Evolutionary conservation across 768 basidiomycete genomes (phyloP), one percentile per base, ranked within the genome.

Genomic region (Clitopilus hobsonii): DNA sequence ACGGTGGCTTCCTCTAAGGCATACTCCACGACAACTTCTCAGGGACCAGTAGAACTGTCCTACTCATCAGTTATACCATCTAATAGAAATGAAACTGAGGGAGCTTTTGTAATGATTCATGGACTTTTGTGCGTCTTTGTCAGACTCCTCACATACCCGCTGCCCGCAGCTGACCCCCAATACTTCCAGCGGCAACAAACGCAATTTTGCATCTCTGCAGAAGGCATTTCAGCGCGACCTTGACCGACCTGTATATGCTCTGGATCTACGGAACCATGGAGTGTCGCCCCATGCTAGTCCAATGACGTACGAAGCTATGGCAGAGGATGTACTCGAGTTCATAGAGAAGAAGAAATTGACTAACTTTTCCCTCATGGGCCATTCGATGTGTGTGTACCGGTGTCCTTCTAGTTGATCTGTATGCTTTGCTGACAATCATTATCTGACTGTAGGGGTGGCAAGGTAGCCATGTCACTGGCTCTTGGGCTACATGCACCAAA

Each of bases 211-310:
- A 5, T 88, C 89, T 0, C 74, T 94, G 13, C 79, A 86, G 1
- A 91, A 88, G 61, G 78, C 81, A 0, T 87, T 95, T 60, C 71
- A 77, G 26, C 70, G 74, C 38, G 79, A 82, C 27, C 70, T 91
- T 2, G 69, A 74, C 10, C 74, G 84, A 53, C 85, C 87, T 2
- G 78, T 94, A 11, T 92, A 91, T 63, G 72, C 84, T 11, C 67
- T 94, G 56, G 65, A 95, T 65, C 75, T 94, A 18, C 78, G 93
- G 10, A 95, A 94, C 62, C 92, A 94, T 58, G 92, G 92, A 8
- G 68, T 76, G 10, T 92, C 90, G 0, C 89, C 88, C 0, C 91
- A 94, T 66, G 74, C 71, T 18, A 70, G 70, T 8, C 84, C 85
- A 0, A 89, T 90, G 79, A 81, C 78, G 10, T 94, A 94, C 64